Evolutionary conservation across 2,329 filamentous ascomycete genomes (phyloP).

Genomic region (Penicillium griseofulvum): DNA sequence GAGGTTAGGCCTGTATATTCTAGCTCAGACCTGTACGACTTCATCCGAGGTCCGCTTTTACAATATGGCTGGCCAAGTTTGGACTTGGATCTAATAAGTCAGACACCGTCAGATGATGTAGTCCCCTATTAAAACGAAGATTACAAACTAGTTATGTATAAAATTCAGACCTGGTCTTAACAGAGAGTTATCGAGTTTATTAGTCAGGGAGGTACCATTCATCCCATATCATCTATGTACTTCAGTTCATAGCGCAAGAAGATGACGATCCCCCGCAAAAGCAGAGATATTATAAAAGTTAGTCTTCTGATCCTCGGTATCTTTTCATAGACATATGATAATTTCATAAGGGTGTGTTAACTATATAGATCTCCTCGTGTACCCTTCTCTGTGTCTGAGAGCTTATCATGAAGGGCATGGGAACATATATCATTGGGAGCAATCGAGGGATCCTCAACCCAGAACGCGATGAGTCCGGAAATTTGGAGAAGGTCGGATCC

Average conservation of each 20-base stretch:
- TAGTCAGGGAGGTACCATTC: background rate
- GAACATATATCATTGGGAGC: slow-evolving; percentile 14
- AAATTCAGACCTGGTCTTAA: background rate
- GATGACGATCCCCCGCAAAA: slow-evolving; percentile 1
- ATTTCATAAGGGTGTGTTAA: background rate
- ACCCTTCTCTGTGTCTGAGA: background rate
- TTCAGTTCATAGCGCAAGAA: background rate
- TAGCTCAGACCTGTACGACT: background rate
- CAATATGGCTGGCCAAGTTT: background rate
- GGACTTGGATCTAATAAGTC: background rate
- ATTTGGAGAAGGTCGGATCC: slow-evolving; percentile 13
- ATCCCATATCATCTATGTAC: background rate
- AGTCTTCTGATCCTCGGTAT: slow-evolving; percentile 1
- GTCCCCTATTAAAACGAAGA: background rate
- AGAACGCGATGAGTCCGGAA: slow-evolving; percentile 3
- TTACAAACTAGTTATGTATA: background rate
- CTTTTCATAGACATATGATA: slow-evolving; percentile 2
- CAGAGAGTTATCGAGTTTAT: background rate
- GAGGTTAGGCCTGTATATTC: background rate
- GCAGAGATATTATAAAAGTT: background rate
- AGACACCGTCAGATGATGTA: background rate
- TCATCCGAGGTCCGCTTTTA: background rate
- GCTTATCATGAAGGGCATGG: background rate
- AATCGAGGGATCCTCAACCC: slow-evolving; percentile 15
- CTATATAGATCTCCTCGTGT: background rate